These are phyloP conservation scores for Gymnopilus dilepis DNA, from an alignment of 768 basidiomycete genomes.

Conservation along the genomic window DNA sequence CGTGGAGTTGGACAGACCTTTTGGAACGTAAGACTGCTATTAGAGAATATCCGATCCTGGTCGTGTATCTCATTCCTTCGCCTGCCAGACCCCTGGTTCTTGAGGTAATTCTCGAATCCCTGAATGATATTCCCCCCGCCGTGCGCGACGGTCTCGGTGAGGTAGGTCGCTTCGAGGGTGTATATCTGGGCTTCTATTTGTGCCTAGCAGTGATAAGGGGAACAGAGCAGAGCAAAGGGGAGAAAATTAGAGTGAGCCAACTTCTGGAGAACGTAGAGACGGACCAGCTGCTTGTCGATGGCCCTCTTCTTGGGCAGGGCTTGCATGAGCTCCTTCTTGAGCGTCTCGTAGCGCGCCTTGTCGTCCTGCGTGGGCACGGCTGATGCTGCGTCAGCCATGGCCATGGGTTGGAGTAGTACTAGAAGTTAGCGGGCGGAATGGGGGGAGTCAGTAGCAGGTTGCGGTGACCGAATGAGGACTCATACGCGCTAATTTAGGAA, in stretches of 20 bases:
- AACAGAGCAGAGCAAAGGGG: background rate
- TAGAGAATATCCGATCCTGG: slow-evolving; percentile 80
- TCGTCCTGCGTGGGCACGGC: slow-evolving; percentile 63
- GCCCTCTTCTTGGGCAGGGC: slow-evolving; percentile 77
- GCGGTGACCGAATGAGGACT: too few relatives aligned
- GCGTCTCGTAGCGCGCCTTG: slow-evolving; percentile 69
- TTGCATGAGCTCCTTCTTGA: slow-evolving; percentile 76
- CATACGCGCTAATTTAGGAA: too few relatives aligned
- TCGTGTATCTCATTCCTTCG: slow-evolving; percentile 80
- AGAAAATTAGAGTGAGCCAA: too few relatives aligned
- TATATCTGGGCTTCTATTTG: slow-evolving; percentile 81
- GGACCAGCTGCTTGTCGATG: slow-evolving; percentile 78
- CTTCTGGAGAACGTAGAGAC: slow-evolving; percentile 33
- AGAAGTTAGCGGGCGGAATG: too few relatives aligned
- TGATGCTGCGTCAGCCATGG: slow-evolving; percentile 48
- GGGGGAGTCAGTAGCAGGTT: too few relatives aligned
- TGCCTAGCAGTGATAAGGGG: slow-evolving; percentile 49
- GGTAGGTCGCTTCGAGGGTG: slow-evolving; percentile 74
- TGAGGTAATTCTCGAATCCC: slow-evolving; percentile 87
- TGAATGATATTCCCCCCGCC: slow-evolving; percentile 88
- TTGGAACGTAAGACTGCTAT: slow-evolving; percentile 76
- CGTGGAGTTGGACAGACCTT: slow-evolving; percentile 61
- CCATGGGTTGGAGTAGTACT: background rate
- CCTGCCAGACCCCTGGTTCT: slow-evolving; percentile 70
- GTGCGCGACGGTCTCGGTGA: slow-evolving; percentile 76